Base-by-base conservation (phyloP, 495 filamentous ascomycete species). In the Annulohypoxylon moriforme region DNA sequence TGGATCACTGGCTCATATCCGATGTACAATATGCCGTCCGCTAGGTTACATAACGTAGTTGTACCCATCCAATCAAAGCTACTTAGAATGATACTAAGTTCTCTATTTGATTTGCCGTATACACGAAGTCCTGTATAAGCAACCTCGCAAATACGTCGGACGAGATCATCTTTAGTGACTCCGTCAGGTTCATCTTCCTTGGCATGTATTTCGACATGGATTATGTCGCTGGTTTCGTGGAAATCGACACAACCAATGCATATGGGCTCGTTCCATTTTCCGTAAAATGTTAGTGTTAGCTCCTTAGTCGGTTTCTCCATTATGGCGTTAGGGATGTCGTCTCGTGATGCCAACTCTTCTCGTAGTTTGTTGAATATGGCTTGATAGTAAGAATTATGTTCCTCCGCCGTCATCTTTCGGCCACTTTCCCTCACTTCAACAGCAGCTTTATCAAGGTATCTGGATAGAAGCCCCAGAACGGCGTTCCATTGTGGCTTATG, bases 241-340 rank as follows among this genome's bases (percentile, higher is more conserved):
- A 53, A 64, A 46, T 64, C 34, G 14, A 55, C 31, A 22, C 60
- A 64, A n/a, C 60, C 25, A 18, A 64, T 38, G 20, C 63, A 58
- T 3, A 20, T n/a, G 0, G 10, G 14, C n/a, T 58, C 20, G 10
- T 42, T 57, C 52, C 52, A 66, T 8, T 18, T 53, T 0, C n/a
- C 50, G 40, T 58, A 46, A 16, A 66, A 66, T 13, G 40, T 57
- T 11, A 66, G 29, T 1, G n/a, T 57, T 10, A 66, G 11, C 11
- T 40, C 46, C 40, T 66, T 10, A 9, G 27, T 33, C 9, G 63
- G 63, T 31, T 20, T 7, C 4, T 49, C 25, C 63, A 66, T 66
- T 16, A 66, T 10, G 14, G 63, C 38, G 14, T 58, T 66, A 4
- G 63, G 63, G 9, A 66, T 66, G n/a, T 66, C 63, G 14, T 38